Evolutionary conservation across 2,329 filamentous ascomycete species (phyloP), one percentile per base, ranked within the genome.

Genomic region (Xylariaceae sp.): DNA sequence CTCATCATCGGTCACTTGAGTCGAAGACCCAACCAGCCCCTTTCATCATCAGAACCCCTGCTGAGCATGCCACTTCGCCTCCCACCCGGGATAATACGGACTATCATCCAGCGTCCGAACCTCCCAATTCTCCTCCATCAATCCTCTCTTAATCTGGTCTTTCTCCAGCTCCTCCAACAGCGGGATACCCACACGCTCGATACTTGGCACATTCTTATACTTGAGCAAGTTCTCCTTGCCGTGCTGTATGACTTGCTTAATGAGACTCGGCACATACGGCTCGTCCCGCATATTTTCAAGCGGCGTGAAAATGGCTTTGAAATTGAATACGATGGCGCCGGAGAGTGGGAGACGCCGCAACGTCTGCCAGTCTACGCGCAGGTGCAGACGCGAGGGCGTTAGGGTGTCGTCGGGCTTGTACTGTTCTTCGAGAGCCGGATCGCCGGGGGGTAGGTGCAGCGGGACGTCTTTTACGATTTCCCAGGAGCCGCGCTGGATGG

Each of bases 321-420:
- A 96, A 72, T 94, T 95, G 77, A 96, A 96, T 0, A 91, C 82
- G 1, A 96, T 77, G 0, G 82, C 87, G 0, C 83, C 89, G 0
- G 88, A 91, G 0, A 96, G 77, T 0, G 91, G 90, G 0, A 96
- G 75, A 2, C 91, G 83, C 1, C 91, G 84, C 3, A 96, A 76
- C 0, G 91, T 96, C 74, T 96, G 92, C 89, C 90, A 95, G 72
- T 96, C 91, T 1, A 94, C 90, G 3, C 91, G 83, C 1, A 96
- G 76, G 62, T 88, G 77, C 63, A 89, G 78, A 39, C 89, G 82
- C 0, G 82, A 78, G 1, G 85, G 69, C 0, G 74, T 75, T 4
- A 93, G 75, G 17, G 76, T 73, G 0, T 80, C 75, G 51, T 83
- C 77, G 63, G 92, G 88, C 39, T 84, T 77, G 47, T 76, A 73